Base-by-base conservation (phyloP, 768 basidiomycete genomes). In the Sarcodon sp. region DNA sequence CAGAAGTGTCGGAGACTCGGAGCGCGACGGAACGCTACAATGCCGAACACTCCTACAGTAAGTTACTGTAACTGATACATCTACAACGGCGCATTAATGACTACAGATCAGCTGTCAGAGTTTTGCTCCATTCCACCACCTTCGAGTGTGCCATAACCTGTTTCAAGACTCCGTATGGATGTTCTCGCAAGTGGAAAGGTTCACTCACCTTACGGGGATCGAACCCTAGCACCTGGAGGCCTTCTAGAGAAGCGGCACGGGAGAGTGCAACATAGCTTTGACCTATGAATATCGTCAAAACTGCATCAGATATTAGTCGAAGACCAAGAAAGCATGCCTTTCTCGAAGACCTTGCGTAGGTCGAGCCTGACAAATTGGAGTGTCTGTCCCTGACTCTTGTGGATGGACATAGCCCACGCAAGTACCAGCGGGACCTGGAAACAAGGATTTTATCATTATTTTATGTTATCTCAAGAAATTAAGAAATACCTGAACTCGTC, bases 201-300 rank as follows among this genome's bases (percentile, higher is more conserved):
- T 6, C 27, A 53, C 58, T 39, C 57, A 87, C 90, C 73, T 89
- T 91, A 11, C 50, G 64, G 0, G 79, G 66, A 55, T 86, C 76
- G 55, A 94, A 93, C 55, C 83, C 76, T 15, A 89, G 69, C 3
- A 92, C 83, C 59, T 93, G 89, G 33, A 94, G 69, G 3, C 91
- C 90, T 3, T 87, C 79, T 47, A 94, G 67, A 4, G 75, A 80
- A 0, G 90, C 92, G 12, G 91, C 90, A 16, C 91, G 88, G 15
- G 90, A 93, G 15, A 91, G 72, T 4, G 87, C 87, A 31, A 92
- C 88, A 51, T 90, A 90, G n/a, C 87, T 86, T 69, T 91, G 88
- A 33, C 87, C 87, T 89, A 50, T 3, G 18, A 27, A 27, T 27
- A 27, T 13, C 16, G 12, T 12, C 3, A 18, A 41, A n/a, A 13